Base-by-base conservation (phyloP, 345 rosid species). In the Kandelia obovata region DNA sequence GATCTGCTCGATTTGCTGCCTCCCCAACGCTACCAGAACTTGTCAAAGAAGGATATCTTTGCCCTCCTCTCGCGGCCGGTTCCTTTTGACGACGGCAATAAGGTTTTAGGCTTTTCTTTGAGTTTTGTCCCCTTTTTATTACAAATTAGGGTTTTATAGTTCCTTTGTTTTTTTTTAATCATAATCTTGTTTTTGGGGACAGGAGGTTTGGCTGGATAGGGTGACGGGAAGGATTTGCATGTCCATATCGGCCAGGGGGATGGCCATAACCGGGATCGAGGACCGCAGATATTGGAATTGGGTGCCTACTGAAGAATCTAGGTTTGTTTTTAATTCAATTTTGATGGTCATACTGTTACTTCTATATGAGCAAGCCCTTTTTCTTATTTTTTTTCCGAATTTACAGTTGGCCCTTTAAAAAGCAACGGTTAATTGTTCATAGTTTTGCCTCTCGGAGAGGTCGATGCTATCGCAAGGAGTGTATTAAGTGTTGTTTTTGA, bases 261-360 rank as follows among this genome's bases (percentile, higher is more conserved):
- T 94, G 97, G 80, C 89, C 4, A 88, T 94, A n/a, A 94, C 98
- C 1, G 97, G 97, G 34, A 91, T 94, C 31, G 97, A 91, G 39
- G 98, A 94, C 61, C 81, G 97, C 62, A 88, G 98, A 81, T 94
- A 94, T 72, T 94, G 98, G 98, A 94, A 81, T 77, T 89, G 96
- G 98, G 69, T 88, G 68, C 83, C 90, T 4, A 94, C 97, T 6
- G 97, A 89, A 83, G 98, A 94, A 76, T 91, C 98, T 65, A 91
- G 98, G 98, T 94, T 70, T 5, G 74, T 64, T 70, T 66, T 69
- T 10, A 21, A 20, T 67, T 25, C 58, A 27, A 46, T 28, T 64
- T 30, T 64, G 46, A 57, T 64, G 21, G 7, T 49, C n/a, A 53
- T 10, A 55, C 19, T 43, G 49, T 43, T 15, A 43, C 19, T 43